Conservation (phyloP, 176 grass and related monocot species). For the Juncus effusus region DNA sequence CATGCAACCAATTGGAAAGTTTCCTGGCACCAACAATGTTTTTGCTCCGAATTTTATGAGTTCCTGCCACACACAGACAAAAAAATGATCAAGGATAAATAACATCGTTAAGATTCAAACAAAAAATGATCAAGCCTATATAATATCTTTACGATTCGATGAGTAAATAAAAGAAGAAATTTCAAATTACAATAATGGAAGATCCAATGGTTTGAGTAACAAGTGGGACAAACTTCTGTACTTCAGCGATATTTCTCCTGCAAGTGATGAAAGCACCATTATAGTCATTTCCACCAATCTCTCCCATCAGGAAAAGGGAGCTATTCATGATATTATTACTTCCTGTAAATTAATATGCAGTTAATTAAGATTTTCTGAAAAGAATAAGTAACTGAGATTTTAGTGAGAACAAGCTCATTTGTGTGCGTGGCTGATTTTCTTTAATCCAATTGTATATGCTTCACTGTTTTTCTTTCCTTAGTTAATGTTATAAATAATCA, state of each 20-base stretch:
- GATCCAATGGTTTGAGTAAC: conserved; percentile 52
- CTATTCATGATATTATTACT: conserved; percentile 30
- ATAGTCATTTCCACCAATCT: conserved; percentile 91
- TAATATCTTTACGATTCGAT: too few relatives aligned
- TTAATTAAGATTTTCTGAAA: too few relatives aligned
- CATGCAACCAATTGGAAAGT: conserved; percentile 66
- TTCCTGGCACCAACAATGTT: conserved; percentile 62
- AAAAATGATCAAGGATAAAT: too few relatives aligned
- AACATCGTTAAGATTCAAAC: neutral
- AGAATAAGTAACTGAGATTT: too few relatives aligned
- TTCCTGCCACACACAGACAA: conserved; percentile 32
- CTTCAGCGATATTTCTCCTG: conserved; percentile 31
- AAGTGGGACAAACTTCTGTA: conserved; percentile 45
- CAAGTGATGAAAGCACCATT: conserved; percentile 40
- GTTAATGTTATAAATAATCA: too few relatives aligned
- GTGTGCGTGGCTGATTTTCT: too few relatives aligned
- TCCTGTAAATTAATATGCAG: too few relatives aligned
- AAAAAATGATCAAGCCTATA: neutral
- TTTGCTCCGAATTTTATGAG: conserved; percentile 64
- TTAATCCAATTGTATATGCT: too few relatives aligned
- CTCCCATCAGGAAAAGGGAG: conserved; percentile 66
- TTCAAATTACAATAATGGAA: conserved; percentile 47
- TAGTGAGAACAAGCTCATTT: too few relatives aligned
- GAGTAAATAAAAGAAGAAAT: neutral
- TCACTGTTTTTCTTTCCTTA: too few relatives aligned